Evolutionary conservation across 805 yeast genomes (phyloP).

Genomic region (Wickerhamomyces rabaulensis): DNA sequence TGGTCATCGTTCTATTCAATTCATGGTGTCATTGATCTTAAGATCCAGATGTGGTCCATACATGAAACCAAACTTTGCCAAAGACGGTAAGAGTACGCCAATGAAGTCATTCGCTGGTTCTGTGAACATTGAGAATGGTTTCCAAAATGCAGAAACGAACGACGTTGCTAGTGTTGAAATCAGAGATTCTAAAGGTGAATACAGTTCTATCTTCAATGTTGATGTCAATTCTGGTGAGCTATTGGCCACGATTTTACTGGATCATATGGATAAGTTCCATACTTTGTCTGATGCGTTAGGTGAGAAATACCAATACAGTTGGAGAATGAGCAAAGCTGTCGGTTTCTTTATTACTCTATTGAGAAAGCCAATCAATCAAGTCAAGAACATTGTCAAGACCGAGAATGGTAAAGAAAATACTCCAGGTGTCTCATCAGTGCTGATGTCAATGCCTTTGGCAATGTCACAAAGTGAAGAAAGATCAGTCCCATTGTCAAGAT

Average conservation of each 20-base stretch:
- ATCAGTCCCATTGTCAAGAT: neutral
- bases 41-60: conserved; percentile 42
- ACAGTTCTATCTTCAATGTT: conserved; percentile 26
- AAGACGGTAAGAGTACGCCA: neutral
- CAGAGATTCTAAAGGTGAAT: conserved; percentile 18
- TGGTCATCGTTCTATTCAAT: conserved; percentile 53
- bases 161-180: conserved; percentile 17
- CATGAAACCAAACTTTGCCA: conserved; percentile 20
- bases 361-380: conserved; percentile 26
- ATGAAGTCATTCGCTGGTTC: conserved; percentile 15
- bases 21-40: conserved; percentile 49
- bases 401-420: conserved; percentile 18
- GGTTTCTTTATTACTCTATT: conserved; percentile 36
- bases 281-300: conserved; percentile 42
- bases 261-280: conserved; percentile 38
- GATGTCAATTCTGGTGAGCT: conserved; percentile 33
- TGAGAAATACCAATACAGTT: conserved; percentile 57
- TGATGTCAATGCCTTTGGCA: conserved; percentile 22
- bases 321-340: conserved; percentile 59
- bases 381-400: conserved; percentile 19
- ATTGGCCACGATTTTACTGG: conserved; percentile 31
- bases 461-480: conserved; percentile 19
- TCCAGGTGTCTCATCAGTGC: conserved; percentile 17
- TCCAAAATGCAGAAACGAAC: conserved; percentile 15
- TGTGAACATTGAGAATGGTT: conserved; percentile 5